These are phyloP conservation scores for Botrytis byssoidea DNA, from an alignment of 2,329 filamentous ascomycete genomes.

Conservation along the genomic window DNA sequence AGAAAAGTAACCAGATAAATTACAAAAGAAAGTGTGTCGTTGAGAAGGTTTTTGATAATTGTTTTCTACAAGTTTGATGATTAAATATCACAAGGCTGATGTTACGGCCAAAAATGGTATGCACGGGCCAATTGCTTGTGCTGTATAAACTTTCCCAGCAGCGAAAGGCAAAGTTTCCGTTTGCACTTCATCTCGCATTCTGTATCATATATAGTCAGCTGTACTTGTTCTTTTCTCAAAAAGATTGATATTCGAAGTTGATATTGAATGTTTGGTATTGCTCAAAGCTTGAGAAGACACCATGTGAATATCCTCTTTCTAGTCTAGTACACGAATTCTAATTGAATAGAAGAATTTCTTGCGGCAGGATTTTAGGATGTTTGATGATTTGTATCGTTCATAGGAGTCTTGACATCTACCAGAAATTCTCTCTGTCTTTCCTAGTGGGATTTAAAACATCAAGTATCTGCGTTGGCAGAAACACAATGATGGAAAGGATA, in stretches of 20 bases:
- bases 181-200: not conserved
- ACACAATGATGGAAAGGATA: not conserved
- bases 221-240: not conserved
- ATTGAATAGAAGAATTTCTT: not conserved
- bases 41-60: conserved; percentile 7
- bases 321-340: not conserved
- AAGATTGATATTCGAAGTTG: not conserved
- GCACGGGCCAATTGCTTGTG: conserved; percentile 8
- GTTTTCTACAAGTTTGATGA: not conserved
- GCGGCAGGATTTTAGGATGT: not conserved
- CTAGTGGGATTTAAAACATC: not conserved
- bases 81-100: conserved; percentile 18
- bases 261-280: not conserved
- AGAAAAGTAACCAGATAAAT: not conserved
- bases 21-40: not conserved
- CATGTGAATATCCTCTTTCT: not conserved
- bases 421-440: not conserved
- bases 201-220: not conserved
- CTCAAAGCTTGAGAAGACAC: not conserved
- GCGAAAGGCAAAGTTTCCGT: not conserved
- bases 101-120: conserved; percentile 4
- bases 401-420: not conserved
- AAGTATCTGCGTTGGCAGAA: not conserved
- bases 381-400: not conserved
- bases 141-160: not conserved